These are phyloP conservation scores for Podila horticola DNA, from an alignment of 192 early-diverging fungal genomes.

Conservation along the genomic window DNA sequence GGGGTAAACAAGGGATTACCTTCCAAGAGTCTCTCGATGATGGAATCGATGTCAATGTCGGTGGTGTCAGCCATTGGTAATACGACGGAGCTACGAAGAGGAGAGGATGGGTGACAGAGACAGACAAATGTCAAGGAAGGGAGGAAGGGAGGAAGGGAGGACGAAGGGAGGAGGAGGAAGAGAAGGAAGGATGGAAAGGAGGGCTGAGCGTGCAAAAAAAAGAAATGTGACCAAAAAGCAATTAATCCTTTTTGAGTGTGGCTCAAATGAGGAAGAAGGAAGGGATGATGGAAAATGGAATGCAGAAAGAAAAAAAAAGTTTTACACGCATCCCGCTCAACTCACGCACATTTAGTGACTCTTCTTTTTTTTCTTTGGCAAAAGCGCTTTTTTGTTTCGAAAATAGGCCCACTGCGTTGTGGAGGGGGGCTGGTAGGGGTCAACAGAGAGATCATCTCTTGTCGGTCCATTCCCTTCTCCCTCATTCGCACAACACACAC, in stretches of 20 bases:
- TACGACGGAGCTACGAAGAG: neutral
- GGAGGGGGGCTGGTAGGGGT: too few species aligned
- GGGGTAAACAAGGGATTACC: slow-evolving; percentile 64
- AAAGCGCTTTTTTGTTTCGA: too few species aligned
- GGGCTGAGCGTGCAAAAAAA: slow-evolving; percentile 1
- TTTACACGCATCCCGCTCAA: neutral
- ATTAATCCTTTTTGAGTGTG: neutral
- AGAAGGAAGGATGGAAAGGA: neutral
- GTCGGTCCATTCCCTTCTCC: too few species aligned
- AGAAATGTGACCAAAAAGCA: neutral
- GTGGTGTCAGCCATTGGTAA: slow-evolving; percentile 58
- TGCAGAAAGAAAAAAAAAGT: neutral
- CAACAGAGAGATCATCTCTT: too few species aligned
- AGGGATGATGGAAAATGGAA: neutral
- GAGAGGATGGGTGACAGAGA: neutral
- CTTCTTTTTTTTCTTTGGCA: neutral
- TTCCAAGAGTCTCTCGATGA: slow-evolving; percentile 93
- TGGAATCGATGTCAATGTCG: slow-evolving; percentile 86
- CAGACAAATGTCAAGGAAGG: neutral
- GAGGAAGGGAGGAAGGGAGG: neutral
- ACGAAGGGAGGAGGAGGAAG: neutral
- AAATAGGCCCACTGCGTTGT: too few species aligned
- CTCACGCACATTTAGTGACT: neutral
- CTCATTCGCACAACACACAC: neutral
- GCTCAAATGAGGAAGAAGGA: neutral